phyloP scores from a whole-genome alignment of 2,329 filamentous ascomycete species.

The Fusarium acutatum region DNA sequence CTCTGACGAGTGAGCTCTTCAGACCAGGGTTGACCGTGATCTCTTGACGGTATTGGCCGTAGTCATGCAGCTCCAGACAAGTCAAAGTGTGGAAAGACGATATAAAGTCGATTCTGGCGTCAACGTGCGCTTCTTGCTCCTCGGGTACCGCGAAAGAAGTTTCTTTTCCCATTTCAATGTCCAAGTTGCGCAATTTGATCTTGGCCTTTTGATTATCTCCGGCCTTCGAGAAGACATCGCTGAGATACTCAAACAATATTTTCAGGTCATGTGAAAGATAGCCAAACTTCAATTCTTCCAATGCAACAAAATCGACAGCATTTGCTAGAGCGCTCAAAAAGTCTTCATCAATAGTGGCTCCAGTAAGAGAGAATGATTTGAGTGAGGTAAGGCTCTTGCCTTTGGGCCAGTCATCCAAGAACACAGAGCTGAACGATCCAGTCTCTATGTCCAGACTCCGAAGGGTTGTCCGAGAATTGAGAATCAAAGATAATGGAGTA shows the following conservation, averaged over 20 bases:
- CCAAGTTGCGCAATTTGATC: slow-evolving; percentile 5
- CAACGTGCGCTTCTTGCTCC: background rate
- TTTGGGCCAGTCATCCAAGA: background rate
- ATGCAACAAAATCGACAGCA: slow-evolving; percentile 14
- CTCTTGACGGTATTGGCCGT: background rate
- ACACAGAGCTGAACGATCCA: background rate
- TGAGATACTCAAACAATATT: background rate
- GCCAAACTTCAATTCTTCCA: slow-evolving; percentile 4
- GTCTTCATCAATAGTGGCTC: background rate
- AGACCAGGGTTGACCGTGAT: slow-evolving; percentile 1
- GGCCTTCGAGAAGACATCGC: background rate
- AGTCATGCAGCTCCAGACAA: background rate
- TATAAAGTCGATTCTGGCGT: slow-evolving; percentile 5
- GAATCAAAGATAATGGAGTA: background rate
- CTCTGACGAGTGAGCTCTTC: background rate
- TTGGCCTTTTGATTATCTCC: background rate
- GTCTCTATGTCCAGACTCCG: background rate
- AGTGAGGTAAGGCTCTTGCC: background rate
- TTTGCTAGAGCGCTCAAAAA: background rate
- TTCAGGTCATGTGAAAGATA: background rate
- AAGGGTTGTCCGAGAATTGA: slow-evolving; percentile 30
- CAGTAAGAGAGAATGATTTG: slow-evolving; percentile 9
- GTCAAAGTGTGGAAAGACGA: slow-evolving; percentile 28
- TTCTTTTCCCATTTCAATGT: background rate
- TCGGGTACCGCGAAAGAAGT: background rate